Evolutionary conservation across 1,284 basidiomycete genomes (phyloP).

Genomic region (Sphagnurus paluster): DNA sequence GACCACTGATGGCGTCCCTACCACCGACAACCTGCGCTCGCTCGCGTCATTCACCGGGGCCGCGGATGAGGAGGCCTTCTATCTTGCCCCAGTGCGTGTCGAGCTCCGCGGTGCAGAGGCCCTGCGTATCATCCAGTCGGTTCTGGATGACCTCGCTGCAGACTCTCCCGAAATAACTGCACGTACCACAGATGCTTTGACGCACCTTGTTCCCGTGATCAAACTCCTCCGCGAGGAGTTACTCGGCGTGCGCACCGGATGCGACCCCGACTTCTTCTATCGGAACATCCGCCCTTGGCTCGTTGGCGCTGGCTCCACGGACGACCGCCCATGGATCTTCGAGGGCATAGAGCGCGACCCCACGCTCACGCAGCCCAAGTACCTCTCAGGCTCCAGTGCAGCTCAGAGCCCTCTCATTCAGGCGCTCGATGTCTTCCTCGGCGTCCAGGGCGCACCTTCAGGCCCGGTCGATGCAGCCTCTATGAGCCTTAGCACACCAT

Average conservation of each 20-base stretch:
- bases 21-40: conserved; percentile 56
- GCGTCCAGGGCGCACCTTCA: conserved; percentile 60
- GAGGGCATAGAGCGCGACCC: conserved; percentile 64
- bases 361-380: conserved; percentile 47
- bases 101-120: conserved; percentile 86
- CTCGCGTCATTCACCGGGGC: conserved; percentile 79
- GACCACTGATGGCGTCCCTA: conserved; percentile 19
- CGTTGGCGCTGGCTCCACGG: conserved; percentile 73
- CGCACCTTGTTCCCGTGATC: conserved; percentile 65
- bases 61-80: conserved; percentile 84
- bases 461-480: conserved; percentile 1
- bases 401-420: conserved; percentile 91
- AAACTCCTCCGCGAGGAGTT: conserved; percentile 61
- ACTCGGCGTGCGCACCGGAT: conserved; percentile 65
- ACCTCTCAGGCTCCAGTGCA: conserved; percentile 86
- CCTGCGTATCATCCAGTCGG: conserved; percentile 80
- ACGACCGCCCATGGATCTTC: conserved; percentile 67
- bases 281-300: conserved; percentile 90
- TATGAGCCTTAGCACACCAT: conserved; percentile 35
- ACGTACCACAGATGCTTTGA: conserved; percentile 73
- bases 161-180: conserved; percentile 73
- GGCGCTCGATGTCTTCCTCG: conserved; percentile 87
- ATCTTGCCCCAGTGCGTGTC: conserved; percentile 82
- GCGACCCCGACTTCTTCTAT: conserved; percentile 83
- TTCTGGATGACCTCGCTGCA: conserved; percentile 89